Conservation (phyloP, 2,329 filamentous ascomycete genomes). For the Cytospora mali region DNA sequence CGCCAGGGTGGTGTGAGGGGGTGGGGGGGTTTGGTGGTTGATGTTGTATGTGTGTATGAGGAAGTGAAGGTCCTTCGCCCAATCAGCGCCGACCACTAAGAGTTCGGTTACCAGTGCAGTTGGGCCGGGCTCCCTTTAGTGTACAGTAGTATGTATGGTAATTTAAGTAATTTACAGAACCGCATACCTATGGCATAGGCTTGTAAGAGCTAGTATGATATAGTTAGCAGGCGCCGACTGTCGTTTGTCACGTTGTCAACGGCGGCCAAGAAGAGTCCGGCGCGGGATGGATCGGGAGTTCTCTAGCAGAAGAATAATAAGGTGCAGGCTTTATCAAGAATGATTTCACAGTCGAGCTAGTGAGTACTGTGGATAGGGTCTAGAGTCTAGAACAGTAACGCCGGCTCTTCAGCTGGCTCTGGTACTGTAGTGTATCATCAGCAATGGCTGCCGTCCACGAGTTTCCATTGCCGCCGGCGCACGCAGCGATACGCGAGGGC, state of each 20-base stretch:
- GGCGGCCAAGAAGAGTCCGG: neutral
- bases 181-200: neutral
- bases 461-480: no score
- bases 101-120: neutral
- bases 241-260: slow-evolving; percentile 1
- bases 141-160: neutral
- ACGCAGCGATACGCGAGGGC: neutral
- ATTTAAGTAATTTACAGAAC: no score
- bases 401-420: no score
- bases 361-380: neutral
- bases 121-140: neutral
- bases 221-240: neutral
- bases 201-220: neutral
- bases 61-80: neutral
- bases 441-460: no score
- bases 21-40: no score
- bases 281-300: neutral
- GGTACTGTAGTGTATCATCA: no score
- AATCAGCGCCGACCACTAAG: neutral
- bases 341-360: neutral
- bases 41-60: no score
- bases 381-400: no score
- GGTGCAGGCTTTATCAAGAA: neutral
- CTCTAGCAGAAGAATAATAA: neutral
- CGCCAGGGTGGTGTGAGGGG: neutral